Base-by-base conservation (phyloP, 805 yeast genomes). In the Kurtzmaniella cleridarum region DNA sequence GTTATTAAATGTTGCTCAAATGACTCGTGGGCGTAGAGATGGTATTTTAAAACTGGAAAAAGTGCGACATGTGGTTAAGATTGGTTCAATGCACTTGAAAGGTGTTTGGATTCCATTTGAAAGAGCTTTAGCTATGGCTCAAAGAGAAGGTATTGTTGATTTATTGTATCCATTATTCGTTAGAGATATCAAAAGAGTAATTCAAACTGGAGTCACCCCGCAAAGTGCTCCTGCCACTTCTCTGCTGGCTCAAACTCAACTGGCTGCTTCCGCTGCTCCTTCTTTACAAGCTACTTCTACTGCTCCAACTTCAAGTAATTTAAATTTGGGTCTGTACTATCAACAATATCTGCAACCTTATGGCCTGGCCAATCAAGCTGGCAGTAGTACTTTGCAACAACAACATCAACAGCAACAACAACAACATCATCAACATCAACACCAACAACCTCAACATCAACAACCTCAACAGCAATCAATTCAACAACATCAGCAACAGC, bases 51-150 rank as follows among this genome's bases (percentile, higher is more conserved):
- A 85, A 63, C 77, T 81, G 42, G 93, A 84, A 56, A 80, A 81
- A 51, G 73, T 78, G 32, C 71, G 93, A 31, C 86, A 83, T 54
- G 95, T 85, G 17, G 91, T 85, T 32, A 85, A 85, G 61, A 81
- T 84, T 44, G 95, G 95, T 3, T 80, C 89, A 11, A 84, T 85
- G 90, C 90, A 85, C 59, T 66, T 85, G 50, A 85, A 85, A 63
- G 95, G 95, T 29, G 95, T 85, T 34, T 85, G 95, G 95, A 84
- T 85, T 42, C 95, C 95, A 1, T 84, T 83, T 54, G 91, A 84
- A 45, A 68, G 93, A 36, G 95, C 95, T 1, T 66, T 79, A 34
- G 82, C 83, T 27, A 81, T 84, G 78, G 95, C 95, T 13, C 83
- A 82, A 59, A 69, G 81, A 45, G 93, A 85, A 56, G 84, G 86